Evolutionary conservation across 371 early-diverging fungal genomes (phyloP).

Genomic region (Rhizopus sp.): DNA sequence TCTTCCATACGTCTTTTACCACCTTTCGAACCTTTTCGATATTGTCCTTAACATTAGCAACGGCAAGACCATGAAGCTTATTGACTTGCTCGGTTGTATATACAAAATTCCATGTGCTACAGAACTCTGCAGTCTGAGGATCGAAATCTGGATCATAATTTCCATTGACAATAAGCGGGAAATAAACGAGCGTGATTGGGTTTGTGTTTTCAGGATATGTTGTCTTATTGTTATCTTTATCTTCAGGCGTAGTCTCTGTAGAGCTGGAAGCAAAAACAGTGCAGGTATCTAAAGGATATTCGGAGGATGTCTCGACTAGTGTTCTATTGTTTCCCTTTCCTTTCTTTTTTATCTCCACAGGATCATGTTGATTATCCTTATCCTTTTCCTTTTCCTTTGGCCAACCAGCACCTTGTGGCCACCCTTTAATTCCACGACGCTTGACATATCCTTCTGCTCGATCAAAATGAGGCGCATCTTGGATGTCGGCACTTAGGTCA

Average conservation of each 20-base stretch:
- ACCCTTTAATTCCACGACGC: constrained; percentile 48
- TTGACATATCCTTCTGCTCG: constrained; percentile 60
- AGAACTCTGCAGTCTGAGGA: constrained; percentile 60
- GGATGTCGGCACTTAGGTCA: constrained; percentile 70
- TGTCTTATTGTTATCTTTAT: neutral
- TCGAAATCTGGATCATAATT: constrained; percentile 55
- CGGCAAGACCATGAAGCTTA: constrained; percentile 53
- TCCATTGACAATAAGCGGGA: constrained; percentile 60
- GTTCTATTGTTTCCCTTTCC: constrained; percentile 11
- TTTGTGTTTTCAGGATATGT: constrained; percentile 15
- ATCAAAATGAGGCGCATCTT: constrained; percentile 62
- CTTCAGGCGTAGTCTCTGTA: constrained; percentile 7
- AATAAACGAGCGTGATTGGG: constrained; percentile 59
- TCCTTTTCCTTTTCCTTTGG: constrained; percentile 33
- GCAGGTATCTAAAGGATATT: constrained; percentile 35
- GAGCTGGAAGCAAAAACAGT: constrained; percentile 21
- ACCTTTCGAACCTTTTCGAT: constrained; percentile 41
- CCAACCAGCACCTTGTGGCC: constrained; percentile 47
- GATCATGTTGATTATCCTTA: constrained; percentile 27
- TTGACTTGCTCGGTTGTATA: constrained; percentile 60
- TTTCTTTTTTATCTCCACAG: constrained; percentile 27
- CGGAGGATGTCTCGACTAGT: constrained; percentile 4
- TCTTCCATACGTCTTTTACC: constrained; percentile 47
- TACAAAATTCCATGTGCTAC: constrained; percentile 67
- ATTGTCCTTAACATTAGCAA: constrained; percentile 48